Conservation (phyloP, 106 monocot genomes). For the Chionographis japonica region DNA sequence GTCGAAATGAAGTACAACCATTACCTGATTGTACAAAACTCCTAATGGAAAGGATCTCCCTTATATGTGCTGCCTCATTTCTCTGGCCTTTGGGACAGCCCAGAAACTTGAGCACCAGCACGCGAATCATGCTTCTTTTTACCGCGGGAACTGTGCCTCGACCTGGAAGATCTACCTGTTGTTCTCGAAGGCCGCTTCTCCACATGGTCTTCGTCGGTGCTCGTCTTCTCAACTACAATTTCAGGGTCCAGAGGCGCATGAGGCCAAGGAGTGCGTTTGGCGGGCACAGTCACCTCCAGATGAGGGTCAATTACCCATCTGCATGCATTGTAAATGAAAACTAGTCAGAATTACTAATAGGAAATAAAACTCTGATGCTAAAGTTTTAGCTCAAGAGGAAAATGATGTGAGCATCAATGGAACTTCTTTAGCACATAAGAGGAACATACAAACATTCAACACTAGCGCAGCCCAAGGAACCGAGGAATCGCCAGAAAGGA, state of each 20-base stretch:
- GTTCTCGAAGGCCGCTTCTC: background rate
- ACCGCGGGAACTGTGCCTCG: background rate
- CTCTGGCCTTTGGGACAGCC: no score
- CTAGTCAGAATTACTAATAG: background rate
- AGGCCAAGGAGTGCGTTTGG: slow-evolving; percentile 1
- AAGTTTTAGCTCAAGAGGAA: background rate
- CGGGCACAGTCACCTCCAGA: background rate
- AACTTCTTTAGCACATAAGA: no score
- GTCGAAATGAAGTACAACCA: no score
- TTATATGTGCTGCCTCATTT: no score
- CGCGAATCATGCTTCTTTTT: no score
- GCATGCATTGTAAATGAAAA: background rate
- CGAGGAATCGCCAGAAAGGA: no score
- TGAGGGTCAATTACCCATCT: background rate
- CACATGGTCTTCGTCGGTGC: background rate
- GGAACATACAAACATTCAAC: no score
- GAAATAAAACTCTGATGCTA: background rate
- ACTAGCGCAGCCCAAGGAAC: no score
- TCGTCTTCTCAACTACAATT: no score
- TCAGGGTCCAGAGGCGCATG: background rate
- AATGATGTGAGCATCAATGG: background rate
- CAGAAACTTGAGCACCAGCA: no score
- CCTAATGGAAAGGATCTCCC: no score
- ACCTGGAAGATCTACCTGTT: background rate
- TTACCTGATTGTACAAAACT: no score